Percentiles rank a stretch among this genome's conserved stretches.
phyloP scores from a whole-genome alignment of 345 rosid genomes.

The Rhodamnia argentea region DNA sequence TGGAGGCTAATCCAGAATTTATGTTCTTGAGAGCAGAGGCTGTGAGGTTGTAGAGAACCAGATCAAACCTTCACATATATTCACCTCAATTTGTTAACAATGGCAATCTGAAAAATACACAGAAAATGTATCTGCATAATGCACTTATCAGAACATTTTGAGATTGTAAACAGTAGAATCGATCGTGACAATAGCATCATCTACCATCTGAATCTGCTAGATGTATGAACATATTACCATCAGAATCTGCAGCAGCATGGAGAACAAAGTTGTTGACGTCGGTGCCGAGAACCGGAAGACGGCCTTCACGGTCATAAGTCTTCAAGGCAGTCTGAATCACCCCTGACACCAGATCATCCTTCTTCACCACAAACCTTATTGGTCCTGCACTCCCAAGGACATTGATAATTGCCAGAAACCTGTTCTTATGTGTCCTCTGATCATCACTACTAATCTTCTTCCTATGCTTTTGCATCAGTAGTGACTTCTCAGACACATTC shows the following conservation, averaged over 20 bases:
- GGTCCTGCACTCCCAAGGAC: conserved; percentile 83
- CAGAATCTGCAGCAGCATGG: conserved; percentile 26
- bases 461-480: conserved; percentile 10
- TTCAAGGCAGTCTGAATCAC: conserved; percentile 57
- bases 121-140: neutral
- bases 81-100: neutral
- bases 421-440: conserved; percentile 22
- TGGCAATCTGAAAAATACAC: neutral
- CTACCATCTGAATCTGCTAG: neutral
- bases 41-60: neutral
- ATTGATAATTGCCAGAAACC: conserved; percentile 44
- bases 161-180: neutral
- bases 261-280: conserved; percentile 41
- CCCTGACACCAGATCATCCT: conserved; percentile 40
- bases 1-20: neutral
- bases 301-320: conserved; percentile 66
- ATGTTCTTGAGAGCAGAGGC: neutral
- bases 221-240: conserved; percentile 8
- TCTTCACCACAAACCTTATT: conserved; percentile 50
- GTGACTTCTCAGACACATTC: conserved; percentile 5
- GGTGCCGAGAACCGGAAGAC: conserved; percentile 65
- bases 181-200: neutral
- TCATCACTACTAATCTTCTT: neutral
- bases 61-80: neutral
- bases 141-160: neutral